These are phyloP conservation scores for Akanthomyces lecanii DNA, from an alignment of 2,329 filamentous ascomycete genomes.

Conservation along the genomic window DNA sequence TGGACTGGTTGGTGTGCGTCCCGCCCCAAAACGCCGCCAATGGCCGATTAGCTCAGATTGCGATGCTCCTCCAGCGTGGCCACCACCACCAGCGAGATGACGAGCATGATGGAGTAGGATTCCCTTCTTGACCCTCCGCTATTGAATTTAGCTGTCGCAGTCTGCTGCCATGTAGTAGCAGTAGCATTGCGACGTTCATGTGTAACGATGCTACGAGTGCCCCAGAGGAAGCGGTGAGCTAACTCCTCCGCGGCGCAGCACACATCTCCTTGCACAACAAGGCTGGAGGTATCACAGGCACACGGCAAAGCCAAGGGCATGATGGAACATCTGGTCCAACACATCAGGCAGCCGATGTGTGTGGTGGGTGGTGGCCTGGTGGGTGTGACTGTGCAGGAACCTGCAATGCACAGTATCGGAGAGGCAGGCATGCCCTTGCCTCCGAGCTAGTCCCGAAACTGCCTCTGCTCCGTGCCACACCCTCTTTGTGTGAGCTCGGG, in stretches of 20 bases:
- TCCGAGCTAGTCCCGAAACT: constrained; percentile 8
- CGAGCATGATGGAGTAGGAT: not conserved
- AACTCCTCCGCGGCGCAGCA: not conserved
- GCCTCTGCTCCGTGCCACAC: constrained; percentile 4
- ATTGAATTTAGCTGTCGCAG: not conserved
- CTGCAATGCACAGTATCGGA: constrained; percentile 13
- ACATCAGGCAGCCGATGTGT: not conserved
- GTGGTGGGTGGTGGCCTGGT: not conserved
- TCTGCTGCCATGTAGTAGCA: not conserved
- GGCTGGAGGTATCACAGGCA: constrained; percentile 3
- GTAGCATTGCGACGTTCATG: not conserved
- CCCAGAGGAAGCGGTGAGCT: constrained; percentile 2
- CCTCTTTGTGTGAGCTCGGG: not conserved
- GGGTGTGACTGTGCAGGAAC: constrained; percentile 1
- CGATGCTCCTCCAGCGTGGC: not conserved
- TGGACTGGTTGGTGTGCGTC: not conserved
- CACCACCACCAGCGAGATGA: not conserved
- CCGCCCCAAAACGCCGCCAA: not conserved
- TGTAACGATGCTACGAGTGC: not conserved
- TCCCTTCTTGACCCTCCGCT: not conserved
- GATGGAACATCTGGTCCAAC: constrained; percentile 3
- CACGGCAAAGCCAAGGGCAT: not conserved
- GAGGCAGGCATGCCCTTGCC: constrained; percentile 4
- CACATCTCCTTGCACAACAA: not conserved
- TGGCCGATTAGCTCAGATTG: constrained; percentile 8